Conservation (phyloP, 495 filamentous ascomycete genomes). For the Xylaria curta region DNA sequence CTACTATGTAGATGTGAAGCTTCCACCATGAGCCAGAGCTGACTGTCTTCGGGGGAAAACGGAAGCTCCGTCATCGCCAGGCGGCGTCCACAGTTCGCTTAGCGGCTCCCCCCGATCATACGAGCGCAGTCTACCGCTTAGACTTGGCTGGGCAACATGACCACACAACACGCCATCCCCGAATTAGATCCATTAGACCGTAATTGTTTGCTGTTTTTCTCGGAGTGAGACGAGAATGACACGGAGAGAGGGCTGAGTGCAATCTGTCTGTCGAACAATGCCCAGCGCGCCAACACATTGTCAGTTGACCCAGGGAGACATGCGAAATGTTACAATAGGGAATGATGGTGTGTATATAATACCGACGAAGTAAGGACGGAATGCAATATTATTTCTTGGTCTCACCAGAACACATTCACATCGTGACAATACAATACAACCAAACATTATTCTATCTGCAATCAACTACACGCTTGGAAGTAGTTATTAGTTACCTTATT, state of each 20-base stretch:
- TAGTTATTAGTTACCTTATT: constrained; percentile 4
- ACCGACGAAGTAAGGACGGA: neutral
- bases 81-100: neutral
- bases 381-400: constrained; percentile 13
- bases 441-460: neutral
- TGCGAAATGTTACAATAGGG: neutral
- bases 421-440: constrained; percentile 10
- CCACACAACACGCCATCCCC: constrained; percentile 23
- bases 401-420: constrained; percentile 20
- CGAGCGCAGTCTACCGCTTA: constrained; percentile 9
- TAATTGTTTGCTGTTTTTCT: neutral
- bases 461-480: constrained; percentile 12
- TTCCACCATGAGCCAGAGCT: neutral
- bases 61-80: neutral
- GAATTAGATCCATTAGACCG: constrained; percentile 13
- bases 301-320: constrained; percentile 18
- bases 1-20: neutral
- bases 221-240: constrained; percentile 19
- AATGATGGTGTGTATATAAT: constrained; percentile 24
- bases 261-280: constrained; percentile 6
- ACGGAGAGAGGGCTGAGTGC: constrained; percentile 9
- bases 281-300: neutral
- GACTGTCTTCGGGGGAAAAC: constrained; percentile 7
- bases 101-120: constrained; percentile 26
- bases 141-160: constrained; percentile 13